phyloP scores from a whole-genome alignment of 1,139 yeast genomes.

The Geotrichum phurueaensis region DNA sequence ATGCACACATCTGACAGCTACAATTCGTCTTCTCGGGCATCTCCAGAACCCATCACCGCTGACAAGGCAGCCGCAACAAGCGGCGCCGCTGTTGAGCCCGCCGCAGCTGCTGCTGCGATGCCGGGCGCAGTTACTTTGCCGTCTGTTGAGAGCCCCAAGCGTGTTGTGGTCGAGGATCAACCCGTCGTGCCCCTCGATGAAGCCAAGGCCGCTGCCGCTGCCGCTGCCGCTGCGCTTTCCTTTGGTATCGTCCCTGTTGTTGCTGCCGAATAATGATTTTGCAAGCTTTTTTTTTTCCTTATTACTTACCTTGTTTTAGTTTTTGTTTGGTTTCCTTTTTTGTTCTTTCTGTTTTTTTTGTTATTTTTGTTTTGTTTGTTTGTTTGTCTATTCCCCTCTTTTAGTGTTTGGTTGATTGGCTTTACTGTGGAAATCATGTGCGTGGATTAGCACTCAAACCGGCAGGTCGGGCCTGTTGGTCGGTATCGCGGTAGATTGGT shows the following conservation, averaged over 20 bases:
- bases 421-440: no score
- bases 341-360: not conserved
- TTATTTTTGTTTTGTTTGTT: not conserved
- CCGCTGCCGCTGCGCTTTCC: constrained; percentile 16
- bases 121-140: not conserved
- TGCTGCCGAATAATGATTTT: not conserved
- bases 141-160: not conserved
- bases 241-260: constrained; percentile 10
- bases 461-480: no score
- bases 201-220: constrained; percentile 6
- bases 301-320: not conserved
- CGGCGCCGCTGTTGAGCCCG: not conserved
- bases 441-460: no score
- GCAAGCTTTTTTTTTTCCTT: not conserved
- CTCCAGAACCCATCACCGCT: not conserved
- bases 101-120: constrained; percentile 5
- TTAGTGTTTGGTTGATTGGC: not conserved
- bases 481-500: no score
- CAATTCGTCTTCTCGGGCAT: not conserved
- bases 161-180: constrained; percentile 5
- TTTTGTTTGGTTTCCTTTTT: not conserved
- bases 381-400: not conserved
- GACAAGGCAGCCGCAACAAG: not conserved
- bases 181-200: constrained; percentile 7
- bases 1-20: not conserved